phyloP scores from a whole-genome alignment of 2,329 filamentous ascomycete genomes.

The Westerdykella sp. region DNA sequence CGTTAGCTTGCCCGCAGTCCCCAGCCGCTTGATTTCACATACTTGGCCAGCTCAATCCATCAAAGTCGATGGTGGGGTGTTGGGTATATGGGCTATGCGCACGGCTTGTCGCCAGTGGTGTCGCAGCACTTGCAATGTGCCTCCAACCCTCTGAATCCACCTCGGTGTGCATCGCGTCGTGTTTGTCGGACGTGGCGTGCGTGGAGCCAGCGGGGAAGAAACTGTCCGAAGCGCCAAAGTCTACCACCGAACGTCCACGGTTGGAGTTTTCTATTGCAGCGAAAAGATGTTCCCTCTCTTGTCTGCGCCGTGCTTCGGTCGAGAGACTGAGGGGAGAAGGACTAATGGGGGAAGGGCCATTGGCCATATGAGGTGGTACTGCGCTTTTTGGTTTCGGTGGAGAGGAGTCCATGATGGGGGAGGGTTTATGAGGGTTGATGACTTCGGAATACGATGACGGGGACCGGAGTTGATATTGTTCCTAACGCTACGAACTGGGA shows the following conservation, averaged over 20 bases:
- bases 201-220: constrained; percentile 23
- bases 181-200: constrained; percentile 9
- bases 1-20: constrained; percentile 4
- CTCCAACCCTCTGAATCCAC: constrained; percentile 45
- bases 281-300: constrained; percentile 53
- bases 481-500: too few relatives aligned
- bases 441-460: too few relatives aligned
- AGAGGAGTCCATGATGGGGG: constrained; percentile 41
- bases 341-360: constrained; percentile 41
- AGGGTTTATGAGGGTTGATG: too few relatives aligned
- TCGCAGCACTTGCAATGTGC: constrained; percentile 20
- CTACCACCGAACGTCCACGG: constrained; percentile 42
- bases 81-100: constrained; percentile 47
- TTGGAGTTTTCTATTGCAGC: constrained; percentile 56
- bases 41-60: constrained; percentile 53
- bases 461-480: too few relatives aligned
- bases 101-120: constrained; percentile 49
- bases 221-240: constrained; percentile 36
- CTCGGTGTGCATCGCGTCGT: constrained; percentile 19
- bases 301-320: constrained; percentile 42
- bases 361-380: constrained; percentile 52
- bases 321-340: constrained; percentile 43
- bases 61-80: constrained; percentile 49
- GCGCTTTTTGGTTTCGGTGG: constrained; percentile 46
- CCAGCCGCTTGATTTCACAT: constrained; percentile 13